These are phyloP conservation scores for Aspergillus homomorphus DNA, from an alignment of 495 filamentous ascomycete genomes.

Conservation along the genomic window DNA sequence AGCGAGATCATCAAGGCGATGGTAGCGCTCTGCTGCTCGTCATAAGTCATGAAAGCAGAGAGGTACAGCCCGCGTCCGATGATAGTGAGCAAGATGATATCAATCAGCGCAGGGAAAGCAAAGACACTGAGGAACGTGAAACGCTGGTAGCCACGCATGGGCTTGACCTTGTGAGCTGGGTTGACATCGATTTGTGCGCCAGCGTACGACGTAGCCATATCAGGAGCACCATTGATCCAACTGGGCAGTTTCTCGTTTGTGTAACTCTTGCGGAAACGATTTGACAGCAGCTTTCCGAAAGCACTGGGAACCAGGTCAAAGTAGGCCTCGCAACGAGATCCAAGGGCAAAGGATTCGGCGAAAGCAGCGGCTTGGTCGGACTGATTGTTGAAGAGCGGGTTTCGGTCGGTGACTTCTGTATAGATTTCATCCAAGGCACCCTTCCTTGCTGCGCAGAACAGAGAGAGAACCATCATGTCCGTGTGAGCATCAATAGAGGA, in stretches of 20 bases:
- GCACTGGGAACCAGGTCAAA: slow-evolving; percentile 54
- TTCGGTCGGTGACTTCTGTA: slow-evolving; percentile 56
- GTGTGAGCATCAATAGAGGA: slow-evolving; percentile 43
- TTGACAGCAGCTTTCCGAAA: slow-evolving; percentile 54
- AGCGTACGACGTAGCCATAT: slow-evolving; percentile 51
- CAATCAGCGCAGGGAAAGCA: slow-evolving; percentile 57
- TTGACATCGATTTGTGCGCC: slow-evolving; percentile 56
- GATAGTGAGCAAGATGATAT: slow-evolving; percentile 55
- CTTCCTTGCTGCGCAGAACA: slow-evolving; percentile 56
- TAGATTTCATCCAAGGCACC: slow-evolving; percentile 59
- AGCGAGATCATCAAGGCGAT: slow-evolving; percentile 56
- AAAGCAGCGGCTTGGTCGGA: slow-evolving; percentile 60
- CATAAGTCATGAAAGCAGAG: slow-evolving; percentile 48
- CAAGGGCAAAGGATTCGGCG: slow-evolving; percentile 58
- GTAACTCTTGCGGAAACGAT: slow-evolving; percentile 51
- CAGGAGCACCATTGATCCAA: slow-evolving; percentile 48
- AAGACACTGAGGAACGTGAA: slow-evolving; percentile 61
- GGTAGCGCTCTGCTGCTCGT: slow-evolving; percentile 53
- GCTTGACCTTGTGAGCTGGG: slow-evolving; percentile 42
- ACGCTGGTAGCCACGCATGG: slow-evolving; percentile 47
- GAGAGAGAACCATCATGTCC: slow-evolving; percentile 51
- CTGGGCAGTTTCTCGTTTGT: slow-evolving; percentile 47
- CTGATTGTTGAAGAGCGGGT: slow-evolving; percentile 54
- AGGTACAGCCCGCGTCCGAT: slow-evolving; percentile 58
- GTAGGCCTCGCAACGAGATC: slow-evolving; percentile 59